Evolutionary conservation across 2,329 filamentous ascomycete genomes (phyloP), one percentile per base, ranked within the genome.

Genomic region (Canariomyces notabilis): DNA sequence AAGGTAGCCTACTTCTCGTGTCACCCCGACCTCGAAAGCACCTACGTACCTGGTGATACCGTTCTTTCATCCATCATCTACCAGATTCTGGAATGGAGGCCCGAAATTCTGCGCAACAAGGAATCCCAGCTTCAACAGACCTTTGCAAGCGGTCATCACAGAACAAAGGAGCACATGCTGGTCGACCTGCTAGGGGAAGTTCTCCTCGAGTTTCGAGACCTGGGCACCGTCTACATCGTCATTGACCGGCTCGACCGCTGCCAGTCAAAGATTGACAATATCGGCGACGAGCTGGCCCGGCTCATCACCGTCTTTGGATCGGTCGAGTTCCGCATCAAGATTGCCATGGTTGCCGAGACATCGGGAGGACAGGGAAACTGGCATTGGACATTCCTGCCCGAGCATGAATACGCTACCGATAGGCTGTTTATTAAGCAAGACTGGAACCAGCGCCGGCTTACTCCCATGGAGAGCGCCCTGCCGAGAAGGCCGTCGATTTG

Each of bases 1-100:
- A 43, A 43, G 12, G 12, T 43, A 14, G 41, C 41, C 41, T 43
- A 35, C 31, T 43, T 43, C 15, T 43, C 41, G 5, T 43, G 41
- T 23, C 41, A 43, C 19, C 41, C 41, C 14, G 14, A 36, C 16
- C 2, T 43, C n/a, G 29, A 43, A n/a, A 43, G 21, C 21, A 9
- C 31, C 8, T 32, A 43, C 19, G n/a, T 43, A 2, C 14, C 41
- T 3, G 29, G 41, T 2, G 31, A 43, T 15, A 36, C 19, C 18
- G 33, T 36, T 14, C 31, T 43, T 2, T 43, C 41, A 12, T 43
- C 41, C 2, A n/a, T 43, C 7, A 29, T 43, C n/a, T 16, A 15
- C 19, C 41, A 43, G 26, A 15, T 35, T 5, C 19, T 43, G 4
- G 29, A 36, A 36, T 43, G 41, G 41, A 8, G 33, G 19, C 41